Evolutionary conservation across 83 land plant genomes (phyloP).

Genomic region (Picea mariana): DNA sequence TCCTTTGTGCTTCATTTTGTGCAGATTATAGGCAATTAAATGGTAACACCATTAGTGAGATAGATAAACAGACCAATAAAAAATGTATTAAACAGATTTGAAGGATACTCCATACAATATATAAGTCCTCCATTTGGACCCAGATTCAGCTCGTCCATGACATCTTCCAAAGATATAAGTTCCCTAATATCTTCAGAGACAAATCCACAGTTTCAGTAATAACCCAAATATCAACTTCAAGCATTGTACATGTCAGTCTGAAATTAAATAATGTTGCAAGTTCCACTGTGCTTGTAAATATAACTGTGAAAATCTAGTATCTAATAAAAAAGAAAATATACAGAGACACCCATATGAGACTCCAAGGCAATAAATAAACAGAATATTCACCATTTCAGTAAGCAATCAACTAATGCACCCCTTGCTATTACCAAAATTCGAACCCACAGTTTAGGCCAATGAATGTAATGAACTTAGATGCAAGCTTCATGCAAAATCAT

Average conservation of each 20-base stretch:
- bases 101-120: conserved; percentile 99
- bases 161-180: conserved; percentile 91
- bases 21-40: not conserved
- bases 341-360: not conserved
- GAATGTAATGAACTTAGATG: not conserved
- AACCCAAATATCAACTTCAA: not conserved
- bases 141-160: conserved; percentile 91
- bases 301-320: not conserved
- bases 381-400: not conserved
- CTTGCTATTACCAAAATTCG: not conserved
- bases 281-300: not conserved
- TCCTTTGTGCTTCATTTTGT: not conserved
- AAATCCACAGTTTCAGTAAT: conserved; percentile 14
- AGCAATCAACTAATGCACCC: not conserved
- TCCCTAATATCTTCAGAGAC: conserved; percentile 84
- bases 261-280: no score
- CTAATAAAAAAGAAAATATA: conserved; percentile 11
- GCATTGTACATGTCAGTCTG: not conserved
- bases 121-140: conserved; percentile 98
- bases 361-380: not conserved
- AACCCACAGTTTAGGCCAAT: not conserved
- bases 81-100: conserved; percentile 9
- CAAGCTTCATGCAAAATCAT: not conserved
- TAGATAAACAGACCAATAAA: not conserved
- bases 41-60: not conserved